phyloP scores from a whole-genome alignment of 2,329 filamentous ascomycete genomes.

The Fusarium odoratissimum region DNA sequence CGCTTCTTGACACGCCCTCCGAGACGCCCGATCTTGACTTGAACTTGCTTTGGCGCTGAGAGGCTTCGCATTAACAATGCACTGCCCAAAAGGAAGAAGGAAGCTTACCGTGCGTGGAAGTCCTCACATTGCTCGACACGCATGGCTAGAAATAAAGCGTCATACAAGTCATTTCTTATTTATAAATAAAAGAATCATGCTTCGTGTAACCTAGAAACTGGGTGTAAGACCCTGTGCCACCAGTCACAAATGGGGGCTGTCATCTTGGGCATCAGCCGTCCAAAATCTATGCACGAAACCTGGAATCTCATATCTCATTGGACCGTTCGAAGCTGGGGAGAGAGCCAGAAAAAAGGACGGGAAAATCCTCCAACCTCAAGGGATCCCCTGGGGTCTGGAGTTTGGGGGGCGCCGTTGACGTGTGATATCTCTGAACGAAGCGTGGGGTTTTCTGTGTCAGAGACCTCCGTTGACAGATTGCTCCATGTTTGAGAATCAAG shows the following conservation, averaged over 20 bases:
- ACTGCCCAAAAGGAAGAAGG: background rate
- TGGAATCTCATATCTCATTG: constrained; percentile 8
- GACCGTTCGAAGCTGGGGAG: constrained; percentile 15
- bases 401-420: constrained; percentile 35
- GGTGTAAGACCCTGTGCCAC: background rate
- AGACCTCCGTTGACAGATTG: constrained; percentile 7
- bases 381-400: constrained; percentile 7
- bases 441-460: constrained; percentile 34
- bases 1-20: constrained; percentile 12
- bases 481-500: constrained; percentile 13
- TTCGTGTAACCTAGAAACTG: background rate
- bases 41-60: background rate
- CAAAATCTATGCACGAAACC: constrained; percentile 7
- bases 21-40: background rate
- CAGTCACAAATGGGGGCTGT: constrained; percentile 10
- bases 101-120: constrained; percentile 9
- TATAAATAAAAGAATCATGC: background rate
- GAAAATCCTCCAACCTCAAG: background rate
- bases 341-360: constrained; percentile 9
- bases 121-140: constrained; percentile 2
- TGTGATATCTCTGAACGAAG: constrained; percentile 32
- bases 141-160: constrained; percentile 6
- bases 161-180: background rate
- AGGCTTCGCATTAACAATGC: constrained; percentile 11
- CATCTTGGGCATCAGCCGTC: constrained; percentile 21